Conservation (phyloP, 495 filamentous ascomycete species). For the Aspergillus sclerotioniger region DNA sequence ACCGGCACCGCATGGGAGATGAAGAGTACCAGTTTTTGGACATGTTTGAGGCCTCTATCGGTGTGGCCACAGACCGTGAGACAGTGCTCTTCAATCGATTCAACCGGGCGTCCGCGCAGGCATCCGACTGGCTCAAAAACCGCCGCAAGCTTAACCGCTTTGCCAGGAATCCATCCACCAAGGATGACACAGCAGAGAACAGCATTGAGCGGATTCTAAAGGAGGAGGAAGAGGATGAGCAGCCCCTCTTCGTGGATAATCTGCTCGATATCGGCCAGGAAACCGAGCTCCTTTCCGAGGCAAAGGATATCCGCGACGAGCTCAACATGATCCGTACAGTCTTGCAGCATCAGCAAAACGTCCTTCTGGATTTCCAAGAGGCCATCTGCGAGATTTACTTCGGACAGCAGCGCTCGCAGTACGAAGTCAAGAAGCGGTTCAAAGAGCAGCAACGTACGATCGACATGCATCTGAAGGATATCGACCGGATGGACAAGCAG, state of each 20-base stretch:
- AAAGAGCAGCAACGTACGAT: slow-evolving; percentile 61
- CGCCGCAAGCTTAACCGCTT: slow-evolving; percentile 52
- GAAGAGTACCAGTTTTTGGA: slow-evolving; percentile 68
- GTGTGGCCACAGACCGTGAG: slow-evolving; percentile 61
- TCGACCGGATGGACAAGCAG: slow-evolving; percentile 67
- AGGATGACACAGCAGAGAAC: not conserved
- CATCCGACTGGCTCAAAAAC: slow-evolving; percentile 59
- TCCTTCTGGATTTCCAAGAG: slow-evolving; percentile 55
- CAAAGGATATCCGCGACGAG: slow-evolving; percentile 72
- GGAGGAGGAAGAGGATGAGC: slow-evolving; percentile 27
- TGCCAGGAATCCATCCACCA: slow-evolving; percentile 34
- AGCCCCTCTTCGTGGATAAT: slow-evolving; percentile 59
- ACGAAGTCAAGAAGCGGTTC: slow-evolving; percentile 57
- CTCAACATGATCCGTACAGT: slow-evolving; percentile 69
- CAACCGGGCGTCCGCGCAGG: slow-evolving; percentile 59
- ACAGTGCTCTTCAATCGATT: slow-evolving; percentile 63
- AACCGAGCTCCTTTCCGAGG: slow-evolving; percentile 62
- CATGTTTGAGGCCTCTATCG: slow-evolving; percentile 70
- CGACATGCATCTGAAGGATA: slow-evolving; percentile 61
- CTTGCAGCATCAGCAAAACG: slow-evolving; percentile 55
- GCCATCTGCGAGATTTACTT: slow-evolving; percentile 52
- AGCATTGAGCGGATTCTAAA: slow-evolving; percentile 20
- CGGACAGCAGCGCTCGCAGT: slow-evolving; percentile 40
- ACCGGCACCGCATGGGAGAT: slow-evolving; percentile 59
- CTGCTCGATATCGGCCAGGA: slow-evolving; percentile 68